Conservation (phyloP, 1,284 basidiomycete species). For the Austroboletus novae-zelandiae region DNA sequence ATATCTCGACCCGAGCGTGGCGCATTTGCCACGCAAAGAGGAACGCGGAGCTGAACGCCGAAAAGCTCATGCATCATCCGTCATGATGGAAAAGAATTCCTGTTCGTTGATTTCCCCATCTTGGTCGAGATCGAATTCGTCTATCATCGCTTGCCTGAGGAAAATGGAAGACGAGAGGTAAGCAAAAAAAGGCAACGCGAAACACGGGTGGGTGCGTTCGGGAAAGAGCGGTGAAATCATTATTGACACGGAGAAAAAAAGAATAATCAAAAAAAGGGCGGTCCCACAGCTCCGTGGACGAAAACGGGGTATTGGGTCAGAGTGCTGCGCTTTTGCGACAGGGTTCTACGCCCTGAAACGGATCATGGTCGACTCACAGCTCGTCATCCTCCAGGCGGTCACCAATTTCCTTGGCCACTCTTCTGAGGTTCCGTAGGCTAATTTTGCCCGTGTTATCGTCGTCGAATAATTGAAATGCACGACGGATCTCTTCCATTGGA, state of each 20-base stretch:
- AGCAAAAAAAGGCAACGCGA: constrained; percentile 29
- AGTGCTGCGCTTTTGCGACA: constrained; percentile 21
- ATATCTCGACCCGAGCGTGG: neutral
- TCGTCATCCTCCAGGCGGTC: constrained; percentile 97
- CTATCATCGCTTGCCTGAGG: constrained; percentile 97
- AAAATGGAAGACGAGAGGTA: constrained; percentile 30
- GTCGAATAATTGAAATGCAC: constrained; percentile 96
- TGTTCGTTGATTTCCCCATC: constrained; percentile 96
- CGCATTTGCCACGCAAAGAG: neutral
- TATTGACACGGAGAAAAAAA: constrained; percentile 7
- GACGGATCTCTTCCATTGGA: constrained; percentile 93
- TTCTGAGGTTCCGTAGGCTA: constrained; percentile 83
- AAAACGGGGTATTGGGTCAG: constrained; percentile 26
- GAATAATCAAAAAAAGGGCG: neutral
- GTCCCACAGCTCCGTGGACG: constrained; percentile 19
- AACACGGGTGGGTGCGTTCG: constrained; percentile 3
- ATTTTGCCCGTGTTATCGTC: constrained; percentile 97
- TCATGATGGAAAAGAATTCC: constrained; percentile 96
- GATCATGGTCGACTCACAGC: constrained; percentile 61
- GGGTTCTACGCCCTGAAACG: constrained; percentile 16
- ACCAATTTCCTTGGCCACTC: constrained; percentile 97
- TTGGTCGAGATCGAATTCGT: constrained; percentile 98
- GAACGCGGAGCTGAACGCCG: neutral
- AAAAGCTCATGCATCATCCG: constrained; percentile 69
- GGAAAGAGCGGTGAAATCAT: constrained; percentile 23